Percentiles rank a stretch among this genome's conserved stretches.
phyloP scores from a whole-genome alignment of 179 eudicot species.

The Actinidia arguta region DNA sequence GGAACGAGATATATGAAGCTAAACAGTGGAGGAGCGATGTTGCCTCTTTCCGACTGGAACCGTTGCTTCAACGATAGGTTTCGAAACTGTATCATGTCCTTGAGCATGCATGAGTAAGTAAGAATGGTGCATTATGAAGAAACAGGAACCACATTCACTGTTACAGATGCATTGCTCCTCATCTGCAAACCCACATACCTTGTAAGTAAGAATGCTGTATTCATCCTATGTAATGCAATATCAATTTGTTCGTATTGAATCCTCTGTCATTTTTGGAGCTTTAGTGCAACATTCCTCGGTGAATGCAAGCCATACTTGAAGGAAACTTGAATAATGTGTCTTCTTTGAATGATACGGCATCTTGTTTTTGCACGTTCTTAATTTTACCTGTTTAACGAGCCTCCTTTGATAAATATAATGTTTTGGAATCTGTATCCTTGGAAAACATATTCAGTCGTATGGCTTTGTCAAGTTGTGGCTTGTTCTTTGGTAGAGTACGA shows the following conservation, averaged over 20 bases:
- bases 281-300: neutral
- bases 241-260: neutral
- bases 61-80: slow-evolving; percentile 80
- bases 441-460: neutral
- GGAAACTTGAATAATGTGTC: neutral
- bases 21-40: slow-evolving; percentile 87
- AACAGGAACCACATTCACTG: neutral
- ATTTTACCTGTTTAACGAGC: neutral
- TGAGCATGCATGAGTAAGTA: slow-evolving; percentile 61
- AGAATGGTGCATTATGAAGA: neutral
- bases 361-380: neutral
- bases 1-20: slow-evolving; percentile 98
- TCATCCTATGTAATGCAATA: neutral
- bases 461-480: neutral
- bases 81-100: slow-evolving; percentile 72
- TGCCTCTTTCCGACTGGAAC: slow-evolving; percentile 82
- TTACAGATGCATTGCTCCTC: neutral
- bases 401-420: neutral
- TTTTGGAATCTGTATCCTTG: neutral
- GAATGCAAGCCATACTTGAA: neutral
- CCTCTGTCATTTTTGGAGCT: neutral
- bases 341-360: neutral
- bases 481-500: neutral
- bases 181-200: neutral
- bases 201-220: neutral